Conservation (phyloP, 495 filamentous ascomycete species). For the Penicillium atrosanguineum region DNA sequence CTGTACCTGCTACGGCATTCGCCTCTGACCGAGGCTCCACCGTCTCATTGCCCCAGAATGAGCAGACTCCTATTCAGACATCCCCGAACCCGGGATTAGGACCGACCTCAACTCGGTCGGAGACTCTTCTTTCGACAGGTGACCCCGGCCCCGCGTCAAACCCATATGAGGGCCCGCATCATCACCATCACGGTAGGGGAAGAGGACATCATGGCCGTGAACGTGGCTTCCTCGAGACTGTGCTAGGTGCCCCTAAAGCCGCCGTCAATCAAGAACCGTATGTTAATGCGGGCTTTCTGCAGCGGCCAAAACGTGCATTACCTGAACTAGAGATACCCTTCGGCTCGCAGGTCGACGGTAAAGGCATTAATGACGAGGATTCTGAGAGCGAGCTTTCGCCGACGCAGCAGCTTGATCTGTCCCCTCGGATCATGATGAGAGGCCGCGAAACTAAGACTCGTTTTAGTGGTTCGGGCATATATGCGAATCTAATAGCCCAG, state of each 20-base stretch:
- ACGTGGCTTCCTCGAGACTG: slow-evolving; percentile 43
- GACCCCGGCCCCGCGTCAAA: slow-evolving; percentile 6
- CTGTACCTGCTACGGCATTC: slow-evolving; percentile 29
- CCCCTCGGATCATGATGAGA: slow-evolving; percentile 44
- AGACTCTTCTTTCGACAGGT: slow-evolving; percentile 18
- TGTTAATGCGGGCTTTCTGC: slow-evolving; percentile 31
- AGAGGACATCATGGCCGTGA: slow-evolving; percentile 19
- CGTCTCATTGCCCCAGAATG: slow-evolving; percentile 14
- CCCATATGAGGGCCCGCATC: slow-evolving; percentile 1
- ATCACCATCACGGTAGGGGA: background rate
- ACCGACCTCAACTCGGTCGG: slow-evolving; percentile 29
- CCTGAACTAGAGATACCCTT: slow-evolving; percentile 8
- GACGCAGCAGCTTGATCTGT: slow-evolving; percentile 38
- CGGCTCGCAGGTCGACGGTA: slow-evolving; percentile 9
- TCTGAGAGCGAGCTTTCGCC: slow-evolving; percentile 26
- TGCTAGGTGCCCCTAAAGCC: slow-evolving; percentile 42
- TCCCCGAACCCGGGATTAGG: slow-evolving; percentile 38
- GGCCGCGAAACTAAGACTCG: slow-evolving; percentile 44
- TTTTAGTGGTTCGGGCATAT: slow-evolving; percentile 42
- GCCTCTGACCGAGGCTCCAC: slow-evolving; percentile 30
- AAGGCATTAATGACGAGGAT: slow-evolving; percentile 12
- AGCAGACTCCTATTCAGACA: slow-evolving; percentile 27
- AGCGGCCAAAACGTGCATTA: slow-evolving; percentile 26
- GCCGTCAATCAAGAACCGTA: slow-evolving; percentile 40
- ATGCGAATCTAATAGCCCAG: slow-evolving; percentile 43